phyloP scores from a whole-genome alignment of 225 moss, liverwort and hornwort genomes.

The Marchantia paleacea region DNA sequence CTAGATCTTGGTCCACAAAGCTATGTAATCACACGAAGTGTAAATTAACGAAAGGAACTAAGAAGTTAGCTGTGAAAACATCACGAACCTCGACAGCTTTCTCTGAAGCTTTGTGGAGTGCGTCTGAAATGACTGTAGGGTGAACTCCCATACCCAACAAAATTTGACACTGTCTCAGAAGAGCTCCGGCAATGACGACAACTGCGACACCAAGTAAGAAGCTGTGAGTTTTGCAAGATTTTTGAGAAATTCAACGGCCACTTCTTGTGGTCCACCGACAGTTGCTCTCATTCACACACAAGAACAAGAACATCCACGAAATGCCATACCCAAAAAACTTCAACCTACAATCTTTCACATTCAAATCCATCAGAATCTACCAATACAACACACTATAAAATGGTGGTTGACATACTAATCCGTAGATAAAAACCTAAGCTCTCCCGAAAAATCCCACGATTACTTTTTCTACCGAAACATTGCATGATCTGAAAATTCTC shows the following conservation, averaged over 20 bases:
- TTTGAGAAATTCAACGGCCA: too few species aligned
- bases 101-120: slow-evolving; percentile 82
- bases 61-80: not conserved
- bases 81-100: slow-evolving; percentile 80
- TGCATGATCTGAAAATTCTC: not conserved
- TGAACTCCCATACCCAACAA: slow-evolving; percentile 89
- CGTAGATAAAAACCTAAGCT: not conserved
- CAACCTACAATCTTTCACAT: not conserved
- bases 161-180: slow-evolving; percentile 86
- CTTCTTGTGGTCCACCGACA: not conserved
- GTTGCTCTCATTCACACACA: not conserved
- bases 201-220: slow-evolving; percentile 43
- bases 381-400: not conserved
- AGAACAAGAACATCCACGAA: not conserved
- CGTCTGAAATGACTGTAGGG: slow-evolving; percentile 89
- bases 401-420: too few species aligned
- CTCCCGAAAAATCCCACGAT: not conserved
- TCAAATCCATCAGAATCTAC: not conserved
- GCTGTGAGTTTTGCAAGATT: too few species aligned
- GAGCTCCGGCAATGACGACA: slow-evolving; percentile 88
- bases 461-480: not conserved
- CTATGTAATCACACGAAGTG: not conserved
- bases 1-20: not conserved
- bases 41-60: not conserved
- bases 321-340: not conserved